Conservation (phyloP, 495 filamentous ascomycete species). For the Daldinia grandis region DNA sequence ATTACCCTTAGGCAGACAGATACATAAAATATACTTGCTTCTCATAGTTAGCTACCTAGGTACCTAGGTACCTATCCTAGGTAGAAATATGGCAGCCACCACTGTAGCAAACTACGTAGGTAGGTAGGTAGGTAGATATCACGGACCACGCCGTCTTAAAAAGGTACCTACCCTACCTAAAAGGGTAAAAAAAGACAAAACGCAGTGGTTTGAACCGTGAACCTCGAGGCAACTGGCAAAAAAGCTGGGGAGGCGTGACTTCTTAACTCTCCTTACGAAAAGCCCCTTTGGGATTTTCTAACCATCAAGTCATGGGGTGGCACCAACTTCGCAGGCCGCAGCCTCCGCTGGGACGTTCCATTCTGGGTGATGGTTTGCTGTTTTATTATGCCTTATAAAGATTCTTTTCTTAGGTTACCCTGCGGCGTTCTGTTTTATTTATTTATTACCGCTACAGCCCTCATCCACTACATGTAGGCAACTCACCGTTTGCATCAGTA, state of each 20-base stretch:
- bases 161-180: neutral
- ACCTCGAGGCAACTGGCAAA: neutral
- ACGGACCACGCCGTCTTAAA: neutral
- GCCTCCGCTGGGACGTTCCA: slow-evolving; percentile 4
- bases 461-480: neutral
- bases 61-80: too few relatives aligned
- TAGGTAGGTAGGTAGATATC: too few relatives aligned
- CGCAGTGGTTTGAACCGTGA: neutral
- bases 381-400: neutral
- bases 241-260: slow-evolving; percentile 8
- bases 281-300: slow-evolving; percentile 4
- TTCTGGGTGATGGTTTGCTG: neutral
- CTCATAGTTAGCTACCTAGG: neutral
- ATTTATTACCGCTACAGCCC: neutral
- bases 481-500: neutral
- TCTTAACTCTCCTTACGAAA: slow-evolving; percentile 9
- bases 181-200: neutral
- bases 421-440: neutral
- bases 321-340: slow-evolving; percentile 1
- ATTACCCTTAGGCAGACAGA: neutral
- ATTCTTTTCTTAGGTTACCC: neutral
- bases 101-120: neutral
- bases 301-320: slow-evolving; percentile 2
- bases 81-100: neutral
- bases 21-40: neutral